phyloP scores from a whole-genome alignment of 2,329 filamentous ascomycete genomes.

The Cladophialophora immunda region DNA sequence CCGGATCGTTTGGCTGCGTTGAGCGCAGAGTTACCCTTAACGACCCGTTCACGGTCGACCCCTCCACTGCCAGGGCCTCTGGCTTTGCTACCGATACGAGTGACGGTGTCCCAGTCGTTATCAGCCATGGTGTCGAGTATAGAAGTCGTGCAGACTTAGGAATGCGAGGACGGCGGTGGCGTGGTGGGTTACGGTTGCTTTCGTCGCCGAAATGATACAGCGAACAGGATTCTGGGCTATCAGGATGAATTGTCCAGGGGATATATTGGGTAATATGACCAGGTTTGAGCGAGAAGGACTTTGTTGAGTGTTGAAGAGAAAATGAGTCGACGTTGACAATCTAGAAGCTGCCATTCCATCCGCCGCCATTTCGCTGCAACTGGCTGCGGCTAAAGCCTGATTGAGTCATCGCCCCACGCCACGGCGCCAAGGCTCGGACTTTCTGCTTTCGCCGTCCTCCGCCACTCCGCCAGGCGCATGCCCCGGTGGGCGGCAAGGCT shows the following conservation, averaged over 20 bases:
- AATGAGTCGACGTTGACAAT: constrained; percentile 12
- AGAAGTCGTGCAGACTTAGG: not conserved
- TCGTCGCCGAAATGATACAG: not conserved
- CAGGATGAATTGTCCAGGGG: not conserved
- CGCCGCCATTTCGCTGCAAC: not conserved
- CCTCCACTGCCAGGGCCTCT: constrained; percentile 67
- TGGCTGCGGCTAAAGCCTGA: constrained; percentile 15
- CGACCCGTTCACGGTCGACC: constrained; percentile 80
- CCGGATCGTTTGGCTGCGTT: constrained; percentile 90
- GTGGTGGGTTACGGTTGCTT: not conserved
- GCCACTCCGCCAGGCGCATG: not conserved
- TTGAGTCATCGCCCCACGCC: constrained; percentile 30
- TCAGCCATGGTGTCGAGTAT: constrained; percentile 27
- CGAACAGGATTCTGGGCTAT: not conserved
- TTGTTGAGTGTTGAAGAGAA: not conserved
- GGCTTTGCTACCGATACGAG: constrained; percentile 92
- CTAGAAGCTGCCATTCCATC: constrained; percentile 37
- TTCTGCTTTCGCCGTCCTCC: not conserved
- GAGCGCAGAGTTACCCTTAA: constrained; percentile 82
- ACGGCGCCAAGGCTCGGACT: not conserved
- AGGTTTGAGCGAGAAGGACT: not conserved
- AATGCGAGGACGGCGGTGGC: constrained; percentile 5
- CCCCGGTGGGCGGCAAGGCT: not conserved
- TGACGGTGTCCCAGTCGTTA: constrained; percentile 81
- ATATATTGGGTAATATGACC: not conserved